Conservation (phyloP, 768 basidiomycete genomes). For the Leccinum longicurvipes region DNA sequence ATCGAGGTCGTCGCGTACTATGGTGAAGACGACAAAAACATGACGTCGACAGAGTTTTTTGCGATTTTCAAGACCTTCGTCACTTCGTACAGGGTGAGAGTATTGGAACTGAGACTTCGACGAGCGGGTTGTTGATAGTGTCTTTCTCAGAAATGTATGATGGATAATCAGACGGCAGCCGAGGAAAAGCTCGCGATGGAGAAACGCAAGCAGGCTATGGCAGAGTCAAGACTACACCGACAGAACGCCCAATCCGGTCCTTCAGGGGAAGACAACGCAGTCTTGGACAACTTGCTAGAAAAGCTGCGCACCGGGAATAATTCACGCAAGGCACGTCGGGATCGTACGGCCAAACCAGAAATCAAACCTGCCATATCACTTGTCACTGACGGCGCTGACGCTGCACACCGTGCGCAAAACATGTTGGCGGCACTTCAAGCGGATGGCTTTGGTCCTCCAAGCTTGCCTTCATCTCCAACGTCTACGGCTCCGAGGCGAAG, state of each 20-base stretch:
- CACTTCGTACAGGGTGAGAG: constrained; percentile 79
- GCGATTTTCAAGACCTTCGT: constrained; percentile 97
- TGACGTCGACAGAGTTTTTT: constrained; percentile 90
- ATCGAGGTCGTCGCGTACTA: constrained; percentile 86
- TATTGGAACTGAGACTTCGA: not conserved
- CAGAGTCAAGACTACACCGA: constrained; percentile 57
- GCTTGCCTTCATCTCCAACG: constrained; percentile 49
- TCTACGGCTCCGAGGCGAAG: constrained; percentile 30
- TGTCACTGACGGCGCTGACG: constrained; percentile 28
- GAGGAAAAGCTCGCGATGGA: constrained; percentile 69
- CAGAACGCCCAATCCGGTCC: constrained; percentile 44
- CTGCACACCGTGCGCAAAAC: constrained; percentile 60
- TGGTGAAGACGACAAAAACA: constrained; percentile 88
- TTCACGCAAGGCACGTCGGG: constrained; percentile 53
- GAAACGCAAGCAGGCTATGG: constrained; percentile 64
- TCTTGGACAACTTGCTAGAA: constrained; percentile 69
- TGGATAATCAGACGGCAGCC: constrained; percentile 69
- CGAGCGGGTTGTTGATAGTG: not conserved
- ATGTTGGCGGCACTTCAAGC: constrained; percentile 75
- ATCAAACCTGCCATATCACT: constrained; percentile 22
- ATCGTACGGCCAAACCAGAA: constrained; percentile 39
- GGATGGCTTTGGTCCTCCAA: constrained; percentile 52
- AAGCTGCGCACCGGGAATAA: constrained; percentile 68
- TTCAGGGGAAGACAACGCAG: constrained; percentile 54
- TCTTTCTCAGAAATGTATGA: constrained; percentile 73